Base-by-base conservation (phyloP, 768 basidiomycete genomes). In the Calocybe gangraenosa region DNA sequence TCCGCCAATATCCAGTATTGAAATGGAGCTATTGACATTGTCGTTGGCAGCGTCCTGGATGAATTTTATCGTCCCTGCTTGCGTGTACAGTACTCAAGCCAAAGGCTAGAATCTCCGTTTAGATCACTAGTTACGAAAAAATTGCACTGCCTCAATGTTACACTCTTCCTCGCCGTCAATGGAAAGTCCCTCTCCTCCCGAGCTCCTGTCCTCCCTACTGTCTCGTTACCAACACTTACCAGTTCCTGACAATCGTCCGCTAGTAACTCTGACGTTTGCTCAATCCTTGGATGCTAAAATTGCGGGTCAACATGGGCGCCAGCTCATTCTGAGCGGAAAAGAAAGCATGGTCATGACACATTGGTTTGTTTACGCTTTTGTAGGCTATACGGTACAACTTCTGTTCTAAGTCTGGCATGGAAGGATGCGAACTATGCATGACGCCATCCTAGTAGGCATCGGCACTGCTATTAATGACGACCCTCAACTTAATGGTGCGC, bases 331-430 rank as follows among this genome's bases (percentile, higher is more conserved):
- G 31, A 93, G 91, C 53, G 90, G 95, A 6, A 65, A 71, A 37
- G 88, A 96, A 56, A 92, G 87, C 63, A 85, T 94, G 83, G 52
- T 78, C 33, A 91, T 99, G 86, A 98, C 95, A 9, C 95, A 98
- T 63, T 88, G 89, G 93, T 92, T 57, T 50, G 75, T 53, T 37
- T 47, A 21, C n/a, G 18, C 19, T 22, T 37, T 20, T 7, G n/a
- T 14, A 32, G 8, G 46, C 17, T 23, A 18, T 22, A n/a, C 30
- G 15, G n/a, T 28, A 14, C 39, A 36, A 55, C 25, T 9, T 31
- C 22, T 40, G 14, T 18, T 15, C 38, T 34, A 25, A 13, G 13
- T 17, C 28, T 7, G 25, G 7, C 34, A 36, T 28, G 25, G 5
- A 25, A 95, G 93, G 83, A 81, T 98, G 80, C 73, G 95, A 50